These are phyloP conservation scores for Rhodotorula glutinis DNA, from an alignment of 1,284 basidiomycete genomes.

Conservation along the genomic window DNA sequence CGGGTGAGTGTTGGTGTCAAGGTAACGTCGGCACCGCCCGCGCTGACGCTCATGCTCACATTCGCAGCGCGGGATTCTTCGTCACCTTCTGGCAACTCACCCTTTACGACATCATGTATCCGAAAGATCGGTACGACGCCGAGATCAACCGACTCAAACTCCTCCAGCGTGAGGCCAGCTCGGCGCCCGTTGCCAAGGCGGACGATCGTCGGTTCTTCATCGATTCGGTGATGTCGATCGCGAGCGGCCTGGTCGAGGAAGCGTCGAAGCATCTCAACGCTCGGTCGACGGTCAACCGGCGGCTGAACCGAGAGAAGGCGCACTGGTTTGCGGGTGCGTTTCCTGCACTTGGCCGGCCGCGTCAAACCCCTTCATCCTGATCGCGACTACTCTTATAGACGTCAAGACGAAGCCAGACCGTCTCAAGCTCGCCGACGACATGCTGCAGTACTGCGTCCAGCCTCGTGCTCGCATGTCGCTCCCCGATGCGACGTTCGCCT, in stretches of 20 bases:
- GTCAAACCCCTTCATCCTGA: not conserved
- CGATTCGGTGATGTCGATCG: constrained; percentile 40
- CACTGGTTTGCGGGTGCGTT: constrained; percentile 67
- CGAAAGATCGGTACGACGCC: constrained; percentile 50
- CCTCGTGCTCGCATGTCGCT: constrained; percentile 88
- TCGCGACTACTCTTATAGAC: not conserved
- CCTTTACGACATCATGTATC: constrained; percentile 77
- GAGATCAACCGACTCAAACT: constrained; percentile 49
- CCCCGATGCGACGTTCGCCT: constrained; percentile 92
- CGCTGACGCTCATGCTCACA: constrained; percentile 11
- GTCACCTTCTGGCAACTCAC: constrained; percentile 92
- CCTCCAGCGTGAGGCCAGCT: constrained; percentile 37
- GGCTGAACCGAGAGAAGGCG: constrained; percentile 60
- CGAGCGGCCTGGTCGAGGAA: constrained; percentile 44
- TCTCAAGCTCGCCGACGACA: constrained; percentile 57
- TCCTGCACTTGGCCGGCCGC: no score
- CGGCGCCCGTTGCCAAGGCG: constrained; percentile 4
- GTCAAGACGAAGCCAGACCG: constrained; percentile 42
- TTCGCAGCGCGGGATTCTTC: constrained; percentile 74
- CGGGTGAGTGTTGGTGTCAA: constrained; percentile 57
- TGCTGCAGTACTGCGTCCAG: constrained; percentile 88
- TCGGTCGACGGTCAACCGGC: constrained; percentile 8
- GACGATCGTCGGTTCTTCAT: constrained; percentile 34
- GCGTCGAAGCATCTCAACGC: constrained; percentile 42
- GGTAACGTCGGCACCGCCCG: not conserved